Percentiles rank a stretch among this genome's conserved stretches.
Conservation (phyloP, 2,329 filamentous ascomycete genomes). For the Cryoendolithus antarcticus region DNA sequence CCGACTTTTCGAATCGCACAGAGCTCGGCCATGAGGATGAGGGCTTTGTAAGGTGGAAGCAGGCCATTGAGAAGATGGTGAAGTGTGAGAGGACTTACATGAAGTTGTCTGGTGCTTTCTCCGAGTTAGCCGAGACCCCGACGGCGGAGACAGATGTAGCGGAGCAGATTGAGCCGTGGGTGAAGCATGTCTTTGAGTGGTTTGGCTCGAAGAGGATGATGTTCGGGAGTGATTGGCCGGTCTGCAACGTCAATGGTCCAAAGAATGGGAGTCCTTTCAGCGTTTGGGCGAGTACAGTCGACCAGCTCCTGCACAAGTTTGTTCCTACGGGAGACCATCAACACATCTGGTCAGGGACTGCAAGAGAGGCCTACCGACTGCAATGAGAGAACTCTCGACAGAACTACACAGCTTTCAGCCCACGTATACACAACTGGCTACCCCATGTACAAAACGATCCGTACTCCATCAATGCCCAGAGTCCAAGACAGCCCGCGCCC, state of each 20-base stretch:
- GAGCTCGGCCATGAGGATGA: conserved; percentile 16
- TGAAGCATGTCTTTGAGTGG: conserved; percentile 55
- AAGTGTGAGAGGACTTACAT: conserved; percentile 59
- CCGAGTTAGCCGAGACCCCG: conserved; percentile 53
- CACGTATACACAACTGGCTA: too few species aligned
- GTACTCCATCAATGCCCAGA: too few species aligned
- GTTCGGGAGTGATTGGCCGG: conserved; percentile 91
- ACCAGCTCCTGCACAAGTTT: conserved; percentile 42
- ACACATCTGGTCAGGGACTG: conserved; percentile 62
- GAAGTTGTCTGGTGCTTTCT: conserved; percentile 81
- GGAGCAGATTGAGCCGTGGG: conserved; percentile 54
- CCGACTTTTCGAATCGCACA: conserved; percentile 41
- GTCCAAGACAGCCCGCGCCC: too few species aligned
- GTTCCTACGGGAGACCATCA: conserved; percentile 49
- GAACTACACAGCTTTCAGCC: too few species aligned
- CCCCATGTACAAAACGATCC: too few species aligned
- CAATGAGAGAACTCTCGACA: conserved; percentile 5
- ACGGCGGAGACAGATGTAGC: conserved; percentile 44
- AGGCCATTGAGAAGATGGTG: conserved; percentile 55
- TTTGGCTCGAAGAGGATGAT: conserved; percentile 66
- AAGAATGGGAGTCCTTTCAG: conserved; percentile 52
- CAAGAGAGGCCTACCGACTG: conserved; percentile 53
- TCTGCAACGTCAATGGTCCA: conserved; percentile 60
- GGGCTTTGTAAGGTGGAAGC: conserved; percentile 56
- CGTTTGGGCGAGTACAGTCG: conserved; percentile 62